Evolutionary conservation across 345 rosid species (phyloP).

Genomic region (Linum lewisii): DNA sequence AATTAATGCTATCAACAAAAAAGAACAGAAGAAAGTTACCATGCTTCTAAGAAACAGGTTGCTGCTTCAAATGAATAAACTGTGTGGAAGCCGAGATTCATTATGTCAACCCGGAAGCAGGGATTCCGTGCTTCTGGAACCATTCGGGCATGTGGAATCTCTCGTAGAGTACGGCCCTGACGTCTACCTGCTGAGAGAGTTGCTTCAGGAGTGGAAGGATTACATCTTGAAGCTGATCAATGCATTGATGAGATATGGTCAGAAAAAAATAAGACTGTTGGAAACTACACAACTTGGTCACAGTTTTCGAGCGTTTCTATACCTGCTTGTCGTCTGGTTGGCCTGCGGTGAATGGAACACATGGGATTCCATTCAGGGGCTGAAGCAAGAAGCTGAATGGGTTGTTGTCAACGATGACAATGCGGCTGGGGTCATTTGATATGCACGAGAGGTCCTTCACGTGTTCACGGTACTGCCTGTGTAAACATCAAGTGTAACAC

Average conservation of each 20-base stretch:
- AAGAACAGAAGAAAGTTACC: no score
- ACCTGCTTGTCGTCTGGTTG: conserved; percentile 80
- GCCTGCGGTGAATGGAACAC: conserved; percentile 81
- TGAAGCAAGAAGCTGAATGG: conserved; percentile 96
- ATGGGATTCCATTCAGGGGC: conserved; percentile 93
- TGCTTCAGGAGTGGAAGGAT: conserved; percentile 87
- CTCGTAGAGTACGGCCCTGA: conserved; percentile 60
- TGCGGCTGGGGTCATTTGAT: conserved; percentile 62
- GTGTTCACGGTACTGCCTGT: conserved; percentile 76
- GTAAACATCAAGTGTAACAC: background rate
- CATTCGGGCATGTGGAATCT: conserved; percentile 90
- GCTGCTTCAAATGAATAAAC: conserved; percentile 15
- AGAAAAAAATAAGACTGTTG: conserved; percentile 9
- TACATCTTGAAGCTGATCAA: conserved; percentile 72
- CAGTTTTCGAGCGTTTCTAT: background rate
- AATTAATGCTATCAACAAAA: no score
- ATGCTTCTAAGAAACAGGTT: conserved; percentile 7
- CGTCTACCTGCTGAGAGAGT: conserved; percentile 74
- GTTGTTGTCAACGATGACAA: conserved; percentile 88
- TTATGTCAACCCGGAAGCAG: conserved; percentile 41
- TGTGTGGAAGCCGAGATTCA: background rate
- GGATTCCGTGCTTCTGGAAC: conserved; percentile 93
- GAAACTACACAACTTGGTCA: background rate
- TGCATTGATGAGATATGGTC: background rate
- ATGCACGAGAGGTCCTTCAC: conserved; percentile 85